Base-by-base conservation (phyloP, 2,329 filamentous ascomycete genomes). In the Arthrobotrys megalospora region DNA sequence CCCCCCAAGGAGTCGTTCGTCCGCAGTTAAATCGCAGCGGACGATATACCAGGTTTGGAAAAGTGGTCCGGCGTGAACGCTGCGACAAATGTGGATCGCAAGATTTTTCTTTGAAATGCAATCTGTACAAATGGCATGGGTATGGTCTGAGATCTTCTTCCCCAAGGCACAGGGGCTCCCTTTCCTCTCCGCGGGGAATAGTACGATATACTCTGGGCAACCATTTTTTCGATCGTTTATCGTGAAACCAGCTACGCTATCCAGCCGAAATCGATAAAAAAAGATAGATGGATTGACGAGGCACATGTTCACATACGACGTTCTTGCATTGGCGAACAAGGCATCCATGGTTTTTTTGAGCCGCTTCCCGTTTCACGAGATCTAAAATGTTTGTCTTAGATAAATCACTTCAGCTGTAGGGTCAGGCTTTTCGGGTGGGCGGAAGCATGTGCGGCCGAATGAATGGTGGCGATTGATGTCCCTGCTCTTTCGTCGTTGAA, bases 401-500 rank as follows among this genome's bases (percentile, higher is more conserved):
- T 36, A 48, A 16, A 36, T n/a, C 16, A 19, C 7, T 1, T 24
- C 6, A 24, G n/a, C 19, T 7, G 10, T 43, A 43, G 55, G 19
- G 34, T 28, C 28, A 6, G 16, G 24, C 24, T 28, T 43, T 43
- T 68, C 71, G 71, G 71, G 19, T 53, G 19, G 32, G 36, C 71
- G 71, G 71, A 76, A 76, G 71, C 71, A 76, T 68, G 65, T 76
- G 71, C n/a, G 36, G 43, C 55, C 55, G 55, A 60, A 19, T 28
- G 21, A n/a, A 58, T 21, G 16, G 52, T 58, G 52, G 52, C 52
- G 52, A 58, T 21, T 38, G 5, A 16, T n/a, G 24, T 21, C 16
- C 7, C 47, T 3, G 10, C 19, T 50, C n/a, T 6, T 6, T 45
- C 12, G 24, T 28, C 5, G 24, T 5, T 28, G 24, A 28, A 28